Percentiles rank a stretch among this genome's conserved stretches.
phyloP scores from a whole-genome alignment of 1,284 basidiomycete genomes.

The Waitea zeae region DNA sequence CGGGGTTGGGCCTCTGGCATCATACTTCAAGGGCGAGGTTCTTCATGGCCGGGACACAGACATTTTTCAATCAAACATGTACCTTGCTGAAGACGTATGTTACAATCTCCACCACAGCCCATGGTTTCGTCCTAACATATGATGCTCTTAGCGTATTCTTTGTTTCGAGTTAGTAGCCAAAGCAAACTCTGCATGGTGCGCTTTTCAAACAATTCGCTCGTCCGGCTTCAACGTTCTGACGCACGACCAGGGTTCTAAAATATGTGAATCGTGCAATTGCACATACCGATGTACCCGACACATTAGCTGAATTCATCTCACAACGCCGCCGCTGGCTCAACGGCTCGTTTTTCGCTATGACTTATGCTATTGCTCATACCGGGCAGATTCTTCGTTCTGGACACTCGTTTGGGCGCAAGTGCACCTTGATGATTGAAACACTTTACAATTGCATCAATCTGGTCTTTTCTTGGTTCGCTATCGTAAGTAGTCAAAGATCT shows the following conservation, averaged over 20 bases:
- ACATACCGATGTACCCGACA: slow-evolving; percentile 94
- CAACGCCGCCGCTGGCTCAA: slow-evolving; percentile 88
- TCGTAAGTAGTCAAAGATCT: slow-evolving; percentile 31
- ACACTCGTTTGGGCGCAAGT: slow-evolving; percentile 68
- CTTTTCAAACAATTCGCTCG: slow-evolving; percentile 1
- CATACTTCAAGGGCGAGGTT: slow-evolving; percentile 95
- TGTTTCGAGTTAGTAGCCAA: slow-evolving; percentile 97
- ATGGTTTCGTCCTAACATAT: background rate
- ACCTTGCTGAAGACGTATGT: slow-evolving; percentile 72
- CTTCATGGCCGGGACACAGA: slow-evolving; percentile 83
- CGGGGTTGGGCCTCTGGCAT: slow-evolving; percentile 79
- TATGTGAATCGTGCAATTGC: slow-evolving; percentile 93
- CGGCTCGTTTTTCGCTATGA: slow-evolving; percentile 91
- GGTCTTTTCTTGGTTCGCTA: slow-evolving; percentile 84
- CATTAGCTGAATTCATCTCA: slow-evolving; percentile 86
- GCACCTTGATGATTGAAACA: slow-evolving; percentile 62
- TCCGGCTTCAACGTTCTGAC: slow-evolving; percentile 1
- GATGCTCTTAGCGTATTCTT: slow-evolving; percentile 60
- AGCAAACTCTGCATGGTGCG: slow-evolving; percentile 66
- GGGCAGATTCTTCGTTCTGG: slow-evolving; percentile 76
- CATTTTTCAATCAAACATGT: slow-evolving; percentile 91
- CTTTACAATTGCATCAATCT: slow-evolving; percentile 83
- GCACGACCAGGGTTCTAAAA: slow-evolving; percentile 59
- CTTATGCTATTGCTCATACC: slow-evolving; percentile 70
- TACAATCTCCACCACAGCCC: background rate